Base-by-base conservation (phyloP, 73 alveolate species). In the Urostyla sp. region DNA sequence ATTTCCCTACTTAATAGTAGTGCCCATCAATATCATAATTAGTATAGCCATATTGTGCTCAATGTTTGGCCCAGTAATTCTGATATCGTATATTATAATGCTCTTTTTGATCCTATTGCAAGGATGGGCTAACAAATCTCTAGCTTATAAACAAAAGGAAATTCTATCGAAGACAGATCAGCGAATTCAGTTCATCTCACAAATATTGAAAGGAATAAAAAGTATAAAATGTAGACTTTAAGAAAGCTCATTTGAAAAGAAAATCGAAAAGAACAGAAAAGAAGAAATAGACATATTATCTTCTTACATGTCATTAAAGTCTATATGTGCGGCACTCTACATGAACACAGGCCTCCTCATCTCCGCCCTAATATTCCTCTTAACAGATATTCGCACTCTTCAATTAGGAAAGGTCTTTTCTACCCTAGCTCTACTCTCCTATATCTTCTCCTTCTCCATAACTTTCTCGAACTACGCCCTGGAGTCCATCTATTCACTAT, bases 1-100 rank as follows among this genome's bases (percentile, higher is more conserved):
- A n/a, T 50, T 75, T 43, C 87, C 87, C 32, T 75, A 75, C 37
- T 38, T 75, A 23, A 15, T 75, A 38, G 73, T 75, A 0, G 87
- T 75, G 30, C 87, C 87, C 1, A 8, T 75, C 6, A 58, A 75
- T 28, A 52, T 69, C 8, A 20, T 59, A 18, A n/a, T 75, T 3
- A 43, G 66, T 45, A 54, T 21, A 5, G 23, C 24, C 4, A 66
- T 66, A 15, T 35, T 66, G 5, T 66, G 7, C 27, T 21, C 37
- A 13, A 66, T 66, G 80, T 66, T 66, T 66, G 80, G 80, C 4
- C 6, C 21, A 18, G 67, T 66, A 4, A 44, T 66, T 4, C 34
- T 66, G 6, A 24, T 66, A 31, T 20, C 66, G 26, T 66, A 66
- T 66, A 4, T 66, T 44, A 46, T 21, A 13, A 66, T 66, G 80